A percentile compares a stretch with the other conserved stretches of the same genome.
These are phyloP conservation scores for Elongisporangium undulatum DNA, from an alignment of 352 stramenopile genomes.

Conservation along the genomic window DNA sequence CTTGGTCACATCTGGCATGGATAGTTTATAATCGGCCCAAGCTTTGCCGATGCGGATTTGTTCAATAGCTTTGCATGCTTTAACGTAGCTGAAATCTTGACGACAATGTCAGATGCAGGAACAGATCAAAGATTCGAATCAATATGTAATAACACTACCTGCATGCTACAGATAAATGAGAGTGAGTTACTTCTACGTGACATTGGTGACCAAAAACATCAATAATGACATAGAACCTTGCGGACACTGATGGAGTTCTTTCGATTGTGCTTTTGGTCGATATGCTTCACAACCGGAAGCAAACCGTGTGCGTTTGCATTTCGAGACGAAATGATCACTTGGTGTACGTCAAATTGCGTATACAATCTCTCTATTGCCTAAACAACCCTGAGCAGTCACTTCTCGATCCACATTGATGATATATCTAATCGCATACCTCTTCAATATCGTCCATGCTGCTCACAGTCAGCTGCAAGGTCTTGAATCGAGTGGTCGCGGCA, in stretches of 20 bases:
- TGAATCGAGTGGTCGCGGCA: conserved; percentile 53
- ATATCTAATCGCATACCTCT: conserved; percentile 24
- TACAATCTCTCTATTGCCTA: conserved; percentile 59
- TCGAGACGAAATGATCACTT: conserved; percentile 58
- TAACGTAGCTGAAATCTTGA: conserved; percentile 75
- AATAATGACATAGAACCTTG: conserved; percentile 33
- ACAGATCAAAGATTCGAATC: not conserved
- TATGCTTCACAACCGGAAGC: conserved; percentile 58
- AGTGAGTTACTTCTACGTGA: conserved; percentile 6
- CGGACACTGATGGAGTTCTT: conserved; percentile 52
- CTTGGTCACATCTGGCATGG: conserved; percentile 15
- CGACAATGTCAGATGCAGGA: not conserved
- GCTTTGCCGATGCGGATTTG: conserved; percentile 47
- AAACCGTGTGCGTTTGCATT: conserved; percentile 63
- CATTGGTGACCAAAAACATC: conserved; percentile 1
- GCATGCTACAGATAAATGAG: conserved; percentile 28
- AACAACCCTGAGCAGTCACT: not conserved
- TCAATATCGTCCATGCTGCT: conserved; percentile 30
- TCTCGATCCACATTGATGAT: not conserved
- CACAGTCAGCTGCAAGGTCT: conserved; percentile 52
- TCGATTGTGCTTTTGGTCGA: conserved; percentile 41
- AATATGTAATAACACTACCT: conserved; percentile 8
- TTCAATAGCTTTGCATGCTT: conserved; percentile 69
- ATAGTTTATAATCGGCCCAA: conserved; percentile 19
- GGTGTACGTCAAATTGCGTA: conserved; percentile 69